Base-by-base conservation (phyloP, 2,329 filamentous ascomycete species). In the Penicillium sp. region DNA sequence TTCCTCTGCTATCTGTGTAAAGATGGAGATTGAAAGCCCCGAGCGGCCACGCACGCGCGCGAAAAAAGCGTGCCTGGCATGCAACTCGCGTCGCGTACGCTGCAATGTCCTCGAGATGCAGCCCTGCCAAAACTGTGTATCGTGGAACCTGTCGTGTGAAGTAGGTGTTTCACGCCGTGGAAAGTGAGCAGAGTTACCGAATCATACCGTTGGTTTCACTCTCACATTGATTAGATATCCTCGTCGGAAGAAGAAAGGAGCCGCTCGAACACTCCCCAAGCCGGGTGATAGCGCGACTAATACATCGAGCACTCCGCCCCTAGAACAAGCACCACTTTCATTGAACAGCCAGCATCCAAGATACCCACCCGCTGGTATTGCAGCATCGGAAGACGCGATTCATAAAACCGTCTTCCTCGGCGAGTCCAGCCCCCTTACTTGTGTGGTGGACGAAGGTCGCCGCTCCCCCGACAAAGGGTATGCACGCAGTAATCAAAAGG, bases 361-460 rank as follows among this genome's bases (percentile, higher is more conserved):
- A 14, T 62, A 64, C 36, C 42, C 54, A 4, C 54, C 55, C 9
- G n/a, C 40, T 36, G 48, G 43, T 14, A 46, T 55, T 0, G n/a
- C 43, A 4, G 47, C 21, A 11, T 21, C 22, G 4, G 60, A 58
- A 1, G 51, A 62, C 38, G 18, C 45, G 3, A 59, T 60, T 8
- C 62, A 60, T 31, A 61, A 67, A 43, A 73, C 71, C 2, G 75
- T 77, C 16, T 80, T 79, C 47, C 72, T 81, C 5, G 77, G 77
- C 32, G 77, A 80, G 50, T 80, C 77, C 1, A 79, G 73, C 47
- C 79, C 79, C 1, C 70, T 82, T 40, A 76, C 78, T 13, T 81
- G 79, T 55, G 77, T 83, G 3, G 76, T 75, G 11, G 76, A 79
- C 32, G 75, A 79, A 47, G 66, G 60, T 4, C 63, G 59, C 14